These are phyloP conservation scores for Boletus sp. DNA, from an alignment of 1,284 basidiomycete species.

Conservation along the genomic window DNA sequence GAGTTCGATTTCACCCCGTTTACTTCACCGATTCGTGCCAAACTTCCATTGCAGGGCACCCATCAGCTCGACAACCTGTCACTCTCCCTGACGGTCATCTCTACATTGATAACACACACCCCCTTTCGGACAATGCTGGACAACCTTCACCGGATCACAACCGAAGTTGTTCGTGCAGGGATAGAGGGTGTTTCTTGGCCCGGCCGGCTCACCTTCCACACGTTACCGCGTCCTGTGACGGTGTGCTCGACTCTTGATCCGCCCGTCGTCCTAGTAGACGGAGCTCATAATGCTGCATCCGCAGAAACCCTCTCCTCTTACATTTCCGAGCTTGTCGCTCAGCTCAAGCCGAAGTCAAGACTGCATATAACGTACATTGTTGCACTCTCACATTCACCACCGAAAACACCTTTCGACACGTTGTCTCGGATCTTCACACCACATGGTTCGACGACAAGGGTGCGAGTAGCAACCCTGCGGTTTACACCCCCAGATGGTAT, in stretches of 20 bases:
- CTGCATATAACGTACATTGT: conserved; percentile 64
- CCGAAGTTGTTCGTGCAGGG: conserved; percentile 41
- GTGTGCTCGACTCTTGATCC: conserved; percentile 21
- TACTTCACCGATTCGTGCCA: conserved; percentile 35
- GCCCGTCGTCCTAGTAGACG: conserved; percentile 73
- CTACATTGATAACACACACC: conserved; percentile 50
- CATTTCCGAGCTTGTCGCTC: conserved; percentile 43
- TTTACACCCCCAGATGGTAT: conserved; percentile 80
- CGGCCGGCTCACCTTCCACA: conserved; percentile 79
- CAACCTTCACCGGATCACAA: conserved; percentile 25
- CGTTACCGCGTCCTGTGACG: conserved; percentile 31
- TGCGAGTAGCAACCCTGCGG: conserved; percentile 52
- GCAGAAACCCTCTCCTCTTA: conserved; percentile 69
- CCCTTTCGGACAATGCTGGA: conserved; percentile 25
- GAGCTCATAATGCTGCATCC: conserved; percentile 93
- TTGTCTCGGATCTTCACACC: conserved; percentile 58
- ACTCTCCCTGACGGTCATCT: conserved; percentile 63
- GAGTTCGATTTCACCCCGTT: conserved; percentile 42
- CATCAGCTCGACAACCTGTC: conserved; percentile 84
- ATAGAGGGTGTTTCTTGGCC: conserved; percentile 68
- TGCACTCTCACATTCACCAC: conserved; percentile 76
- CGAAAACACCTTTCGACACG: conserved; percentile 71
- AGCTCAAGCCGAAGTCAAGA: conserved; percentile 21
- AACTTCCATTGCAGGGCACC: conserved; percentile 66
- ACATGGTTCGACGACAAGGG: conserved; percentile 28